Conservation (phyloP, 208 protist genomes). For the Trypanosoma caninum region DNA sequence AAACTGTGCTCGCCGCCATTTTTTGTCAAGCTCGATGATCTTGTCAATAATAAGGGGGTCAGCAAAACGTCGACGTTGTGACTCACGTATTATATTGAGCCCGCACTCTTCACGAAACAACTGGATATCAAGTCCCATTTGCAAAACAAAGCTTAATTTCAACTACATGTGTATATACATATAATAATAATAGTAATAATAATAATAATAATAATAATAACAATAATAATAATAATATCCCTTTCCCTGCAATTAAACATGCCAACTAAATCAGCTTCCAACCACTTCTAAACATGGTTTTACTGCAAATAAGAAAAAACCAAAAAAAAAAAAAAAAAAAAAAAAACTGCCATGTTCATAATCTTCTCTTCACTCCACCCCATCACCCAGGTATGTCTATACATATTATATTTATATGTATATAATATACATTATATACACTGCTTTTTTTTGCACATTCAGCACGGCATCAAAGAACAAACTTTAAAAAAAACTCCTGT, state of each 20-base stretch:
- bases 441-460: conserved; percentile 20
- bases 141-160: not conserved
- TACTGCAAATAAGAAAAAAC: not conserved
- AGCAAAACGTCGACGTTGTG: conserved; percentile 92
- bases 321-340: conserved; percentile 19
- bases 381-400: no score
- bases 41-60: conserved; percentile 90
- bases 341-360: not conserved
- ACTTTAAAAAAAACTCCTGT: conserved; percentile 9
- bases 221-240: not conserved
- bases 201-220: conserved; percentile 7
- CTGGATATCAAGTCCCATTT: conserved; percentile 95
- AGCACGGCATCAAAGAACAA: not conserved
- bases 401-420: no score
- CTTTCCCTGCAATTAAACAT: not conserved
- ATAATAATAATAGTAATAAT: no score
- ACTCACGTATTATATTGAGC: conserved; percentile 94
- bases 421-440: not conserved
- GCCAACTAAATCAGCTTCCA: no score
- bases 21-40: conserved; percentile 89
- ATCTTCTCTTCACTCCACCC: not conserved
- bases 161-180: not conserved
- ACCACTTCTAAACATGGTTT: no score
- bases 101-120: conserved; percentile 94
- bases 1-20: conserved; percentile 89